phyloP scores from a whole-genome alignment of 768 basidiomycete genomes.

The Hysterangium stoloniferum region DNA sequence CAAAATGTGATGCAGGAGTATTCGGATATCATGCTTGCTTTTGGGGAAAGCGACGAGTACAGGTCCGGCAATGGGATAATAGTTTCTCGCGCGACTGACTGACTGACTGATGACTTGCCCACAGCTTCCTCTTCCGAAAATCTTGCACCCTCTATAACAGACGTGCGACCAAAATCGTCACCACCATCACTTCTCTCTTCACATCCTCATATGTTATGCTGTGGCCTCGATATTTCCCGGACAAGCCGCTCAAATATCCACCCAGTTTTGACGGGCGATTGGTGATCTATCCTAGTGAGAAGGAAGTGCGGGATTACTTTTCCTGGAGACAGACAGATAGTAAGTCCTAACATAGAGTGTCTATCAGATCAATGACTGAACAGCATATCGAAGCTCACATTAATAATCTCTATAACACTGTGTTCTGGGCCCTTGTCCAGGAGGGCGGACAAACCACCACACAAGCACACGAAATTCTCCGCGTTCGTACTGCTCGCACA shows the following conservation, averaged over 20 bases:
- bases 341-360: constrained; percentile 39
- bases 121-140: constrained; percentile 79
- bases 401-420: constrained; percentile 96
- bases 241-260: constrained; percentile 64
- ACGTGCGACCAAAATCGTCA: constrained; percentile 78
- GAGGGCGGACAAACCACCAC: constrained; percentile 70
- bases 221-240: constrained; percentile 76
- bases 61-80: constrained; percentile 43
- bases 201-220: constrained; percentile 85
- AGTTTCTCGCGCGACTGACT: neutral
- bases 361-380: constrained; percentile 15
- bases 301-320: constrained; percentile 84
- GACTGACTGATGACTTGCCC: constrained; percentile 1
- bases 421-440: constrained; percentile 89
- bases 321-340: constrained; percentile 95
- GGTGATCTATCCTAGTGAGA: constrained; percentile 67
- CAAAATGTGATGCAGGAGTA: constrained; percentile 72
- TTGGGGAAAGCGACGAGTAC: constrained; percentile 97
- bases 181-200: constrained; percentile 77
- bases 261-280: constrained; percentile 92
- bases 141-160: constrained; percentile 76
- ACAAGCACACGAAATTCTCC: constrained; percentile 75
- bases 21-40: constrained; percentile 77
- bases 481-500: constrained; percentile 38
- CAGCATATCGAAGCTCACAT: constrained; percentile 66